Conservation (phyloP, 2,329 filamentous ascomycete genomes). For the Penicillium occitanis region DNA sequence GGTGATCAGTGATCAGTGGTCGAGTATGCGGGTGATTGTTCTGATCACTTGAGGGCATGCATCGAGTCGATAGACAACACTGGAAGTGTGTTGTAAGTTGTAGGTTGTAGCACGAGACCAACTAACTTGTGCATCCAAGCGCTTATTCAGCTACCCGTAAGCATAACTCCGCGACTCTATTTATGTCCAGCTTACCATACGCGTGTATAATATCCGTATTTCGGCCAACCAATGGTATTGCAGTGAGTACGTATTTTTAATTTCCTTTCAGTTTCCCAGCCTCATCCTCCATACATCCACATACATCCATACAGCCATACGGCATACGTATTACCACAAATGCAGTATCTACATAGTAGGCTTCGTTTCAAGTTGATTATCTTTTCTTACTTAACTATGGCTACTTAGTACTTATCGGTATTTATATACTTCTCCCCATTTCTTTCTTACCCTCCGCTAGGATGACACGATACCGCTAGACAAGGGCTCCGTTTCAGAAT, state of each 20-base stretch:
- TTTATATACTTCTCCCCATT: not conserved
- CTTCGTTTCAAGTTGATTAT: constrained; percentile 8
- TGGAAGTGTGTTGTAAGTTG: no score
- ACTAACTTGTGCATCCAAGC: not conserved
- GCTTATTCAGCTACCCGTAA: not conserved
- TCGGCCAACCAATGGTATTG: not conserved
- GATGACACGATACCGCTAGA: not conserved
- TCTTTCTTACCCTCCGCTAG: not conserved
- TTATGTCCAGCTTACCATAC: constrained; percentile 6
- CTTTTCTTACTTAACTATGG: not conserved
- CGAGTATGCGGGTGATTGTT: not conserved
- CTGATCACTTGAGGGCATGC: not conserved
- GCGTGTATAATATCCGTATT: not conserved
- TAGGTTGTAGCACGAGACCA: not conserved
- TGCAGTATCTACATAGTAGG: not conserved
- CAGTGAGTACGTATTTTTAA: constrained; percentile 5
- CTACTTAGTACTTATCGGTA: not conserved
- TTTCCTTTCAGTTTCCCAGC: not conserved
- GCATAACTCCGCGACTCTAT: not conserved
- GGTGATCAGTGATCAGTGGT: not conserved
- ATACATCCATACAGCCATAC: not conserved
- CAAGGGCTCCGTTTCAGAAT: not conserved
- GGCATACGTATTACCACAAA: not conserved
- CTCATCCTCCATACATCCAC: not conserved
- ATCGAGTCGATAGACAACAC: not conserved